Conservation (phyloP, 23 red algal species). For the Gracilariopsis chorda region DNA sequence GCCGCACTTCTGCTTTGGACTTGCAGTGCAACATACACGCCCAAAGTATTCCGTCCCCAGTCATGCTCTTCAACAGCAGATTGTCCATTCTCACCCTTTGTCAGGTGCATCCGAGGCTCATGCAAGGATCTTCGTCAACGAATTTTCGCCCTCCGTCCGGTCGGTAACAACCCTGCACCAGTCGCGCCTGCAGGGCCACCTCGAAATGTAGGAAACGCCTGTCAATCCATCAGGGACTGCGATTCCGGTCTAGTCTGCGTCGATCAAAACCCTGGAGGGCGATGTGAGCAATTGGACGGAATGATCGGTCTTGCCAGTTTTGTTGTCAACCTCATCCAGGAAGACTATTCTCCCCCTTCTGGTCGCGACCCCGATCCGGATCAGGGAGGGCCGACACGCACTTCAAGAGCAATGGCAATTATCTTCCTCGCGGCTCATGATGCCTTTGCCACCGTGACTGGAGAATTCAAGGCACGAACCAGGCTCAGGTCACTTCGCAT, state of each 20-base stretch:
- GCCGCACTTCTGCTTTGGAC: too few species aligned
- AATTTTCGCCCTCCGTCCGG: too few species aligned
- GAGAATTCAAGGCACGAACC: not conserved
- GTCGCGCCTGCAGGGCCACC: not conserved
- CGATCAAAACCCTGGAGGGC: not conserved
- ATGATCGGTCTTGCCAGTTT: not conserved
- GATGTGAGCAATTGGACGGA: not conserved
- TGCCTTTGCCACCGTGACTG: not conserved
- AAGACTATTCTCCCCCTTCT: not conserved
- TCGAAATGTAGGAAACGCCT: not conserved
- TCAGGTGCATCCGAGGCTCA: too few species aligned
- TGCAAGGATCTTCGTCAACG: too few species aligned
- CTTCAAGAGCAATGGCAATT: slow-evolving; percentile 15
- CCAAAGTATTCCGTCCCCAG: too few species aligned
- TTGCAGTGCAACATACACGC: too few species aligned
- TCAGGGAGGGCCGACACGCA: not conserved
- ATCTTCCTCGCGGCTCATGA: slow-evolving; percentile 10
- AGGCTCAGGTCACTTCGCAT: not conserved
- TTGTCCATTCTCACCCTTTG: too few species aligned
- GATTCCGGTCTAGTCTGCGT: not conserved
- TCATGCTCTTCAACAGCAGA: too few species aligned
- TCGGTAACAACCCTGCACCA: too few species aligned
- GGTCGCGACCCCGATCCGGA: not conserved
- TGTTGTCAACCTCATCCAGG: slow-evolving; percentile 6
- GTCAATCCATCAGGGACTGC: not conserved